Conservation (phyloP, 2,329 filamentous ascomycete genomes). For the Ophiocordyceps camponoti-floridani region DNA sequence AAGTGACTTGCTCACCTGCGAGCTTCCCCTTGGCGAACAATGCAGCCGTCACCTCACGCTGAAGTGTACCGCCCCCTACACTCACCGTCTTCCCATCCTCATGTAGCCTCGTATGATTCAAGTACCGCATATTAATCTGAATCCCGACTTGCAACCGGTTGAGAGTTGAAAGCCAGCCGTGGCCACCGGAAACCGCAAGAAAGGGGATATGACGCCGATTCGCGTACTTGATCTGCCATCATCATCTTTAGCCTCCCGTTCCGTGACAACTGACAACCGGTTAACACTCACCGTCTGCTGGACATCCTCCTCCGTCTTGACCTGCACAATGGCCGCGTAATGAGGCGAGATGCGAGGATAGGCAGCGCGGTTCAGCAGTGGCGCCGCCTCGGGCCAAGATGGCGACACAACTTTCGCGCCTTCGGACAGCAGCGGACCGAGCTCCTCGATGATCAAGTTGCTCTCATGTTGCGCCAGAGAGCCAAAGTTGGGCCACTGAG, state of each 20-base stretch:
- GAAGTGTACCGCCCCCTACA: constrained; percentile 2
- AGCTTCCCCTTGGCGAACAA: constrained; percentile 2
- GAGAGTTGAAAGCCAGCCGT: constrained; percentile 3
- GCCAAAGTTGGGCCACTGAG: not conserved
- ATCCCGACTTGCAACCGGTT: constrained; percentile 1
- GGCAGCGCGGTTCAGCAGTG: not conserved
- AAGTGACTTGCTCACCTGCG: not conserved
- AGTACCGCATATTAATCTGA: constrained; percentile 4
- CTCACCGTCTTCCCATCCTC: constrained; percentile 1
- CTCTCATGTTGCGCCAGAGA: not conserved
- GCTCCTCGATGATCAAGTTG: constrained; percentile 1
- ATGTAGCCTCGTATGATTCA: constrained; percentile 2
- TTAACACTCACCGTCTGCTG: not conserved
- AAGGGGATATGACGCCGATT: constrained; percentile 3
- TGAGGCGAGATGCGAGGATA: not conserved
- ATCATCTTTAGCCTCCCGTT: not conserved
- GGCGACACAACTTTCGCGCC: not conserved
- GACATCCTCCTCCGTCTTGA: not conserved
- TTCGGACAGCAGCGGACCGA: not conserved
- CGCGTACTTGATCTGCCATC: constrained; percentile 5
- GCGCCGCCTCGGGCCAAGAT: not conserved
- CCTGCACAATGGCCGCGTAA: not conserved
- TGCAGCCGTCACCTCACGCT: constrained; percentile 2
- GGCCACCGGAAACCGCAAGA: constrained; percentile 3
- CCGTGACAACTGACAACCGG: not conserved